phyloP scores from a whole-genome alignment of 1,284 basidiomycete genomes.

The Ustilago sp. region DNA sequence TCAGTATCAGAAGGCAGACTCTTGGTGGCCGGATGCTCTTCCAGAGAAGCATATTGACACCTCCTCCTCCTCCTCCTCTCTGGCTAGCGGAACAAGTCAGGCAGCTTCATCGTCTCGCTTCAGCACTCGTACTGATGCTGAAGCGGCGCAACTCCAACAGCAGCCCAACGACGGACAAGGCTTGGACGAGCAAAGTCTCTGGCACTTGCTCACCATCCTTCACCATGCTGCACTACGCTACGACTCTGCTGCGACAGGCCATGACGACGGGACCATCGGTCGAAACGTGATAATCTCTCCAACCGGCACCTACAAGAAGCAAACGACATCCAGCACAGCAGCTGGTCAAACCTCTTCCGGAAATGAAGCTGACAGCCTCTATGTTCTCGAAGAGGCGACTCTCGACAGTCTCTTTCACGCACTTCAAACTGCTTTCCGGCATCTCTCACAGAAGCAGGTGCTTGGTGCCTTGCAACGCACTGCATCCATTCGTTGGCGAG shows the following conservation, averaged over 20 bases:
- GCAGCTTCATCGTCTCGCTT: background rate
- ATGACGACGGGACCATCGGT: constrained; percentile 26
- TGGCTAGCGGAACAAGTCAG: background rate
- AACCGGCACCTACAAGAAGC: constrained; percentile 43
- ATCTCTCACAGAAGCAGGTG: constrained; percentile 48
- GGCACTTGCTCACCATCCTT: constrained; percentile 45
- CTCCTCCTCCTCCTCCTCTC: constrained; percentile 7
- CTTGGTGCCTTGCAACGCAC: constrained; percentile 55
- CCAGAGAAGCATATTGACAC: constrained; percentile 18
- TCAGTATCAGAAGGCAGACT: constrained; percentile 25
- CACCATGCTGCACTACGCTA: constrained; percentile 43
- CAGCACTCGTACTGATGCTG: background rate
- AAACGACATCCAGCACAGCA: constrained; percentile 3
- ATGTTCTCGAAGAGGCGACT: constrained; percentile 35
- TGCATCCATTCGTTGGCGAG: constrained; percentile 59
- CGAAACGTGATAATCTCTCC: constrained; percentile 29
- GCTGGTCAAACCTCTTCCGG: background rate
- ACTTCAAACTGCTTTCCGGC: constrained; percentile 35
- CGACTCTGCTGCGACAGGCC: background rate
- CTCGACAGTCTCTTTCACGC: constrained; percentile 44
- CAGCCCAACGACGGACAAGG: constrained; percentile 23
- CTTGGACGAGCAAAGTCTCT: constrained; percentile 45
- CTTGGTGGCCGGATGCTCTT: constrained; percentile 51
- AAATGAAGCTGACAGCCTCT: constrained; percentile 4
- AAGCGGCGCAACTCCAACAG: background rate